Evolutionary conservation across 352 stramenopile species (phyloP).

Genomic region (Globisporangium middletonii): DNA sequence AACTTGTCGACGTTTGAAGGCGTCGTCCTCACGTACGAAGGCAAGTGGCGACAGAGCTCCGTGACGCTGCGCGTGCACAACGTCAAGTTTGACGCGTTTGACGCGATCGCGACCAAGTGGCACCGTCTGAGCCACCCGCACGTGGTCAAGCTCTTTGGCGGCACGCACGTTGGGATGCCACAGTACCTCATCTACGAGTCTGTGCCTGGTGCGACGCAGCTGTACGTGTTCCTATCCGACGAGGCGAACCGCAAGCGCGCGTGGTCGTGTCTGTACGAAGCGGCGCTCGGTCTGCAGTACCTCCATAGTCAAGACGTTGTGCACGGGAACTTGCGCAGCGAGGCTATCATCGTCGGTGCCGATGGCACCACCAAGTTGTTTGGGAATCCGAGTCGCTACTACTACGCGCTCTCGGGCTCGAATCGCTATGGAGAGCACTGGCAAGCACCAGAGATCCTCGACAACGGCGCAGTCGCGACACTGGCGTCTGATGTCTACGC

Average conservation of each 20-base stretch:
- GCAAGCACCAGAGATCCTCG: conserved; percentile 16
- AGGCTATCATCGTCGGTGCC: conserved; percentile 8
- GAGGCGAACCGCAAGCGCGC: not conserved
- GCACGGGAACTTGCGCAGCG: conserved; percentile 9
- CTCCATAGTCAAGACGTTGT: conserved; percentile 17
- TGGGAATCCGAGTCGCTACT: conserved; percentile 3
- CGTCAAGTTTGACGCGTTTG: not conserved
- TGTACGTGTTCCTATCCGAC: conserved; percentile 1
- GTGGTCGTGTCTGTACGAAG: conserved; percentile 18
- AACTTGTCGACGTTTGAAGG: too few species aligned
- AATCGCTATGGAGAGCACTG: not conserved
- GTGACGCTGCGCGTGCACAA: too few species aligned
- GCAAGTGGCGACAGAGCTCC: too few species aligned
- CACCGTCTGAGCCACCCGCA: conserved; percentile 8
- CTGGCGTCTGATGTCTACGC: conserved; percentile 21
- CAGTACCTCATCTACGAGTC: conserved; percentile 1
- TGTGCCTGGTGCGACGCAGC: not conserved
- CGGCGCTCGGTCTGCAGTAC: conserved; percentile 20
- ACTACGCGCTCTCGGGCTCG: too few species aligned
- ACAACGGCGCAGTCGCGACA: not conserved
- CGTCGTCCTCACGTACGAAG: too few species aligned
- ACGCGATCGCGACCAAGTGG: not conserved
- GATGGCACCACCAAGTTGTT: conserved; percentile 9
- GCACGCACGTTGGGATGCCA: not conserved
- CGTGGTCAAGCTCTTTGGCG: conserved; percentile 5